phyloP scores from a whole-genome alignment of 2,329 filamentous ascomycete species.

The Plectosphaerella sp. region DNA sequence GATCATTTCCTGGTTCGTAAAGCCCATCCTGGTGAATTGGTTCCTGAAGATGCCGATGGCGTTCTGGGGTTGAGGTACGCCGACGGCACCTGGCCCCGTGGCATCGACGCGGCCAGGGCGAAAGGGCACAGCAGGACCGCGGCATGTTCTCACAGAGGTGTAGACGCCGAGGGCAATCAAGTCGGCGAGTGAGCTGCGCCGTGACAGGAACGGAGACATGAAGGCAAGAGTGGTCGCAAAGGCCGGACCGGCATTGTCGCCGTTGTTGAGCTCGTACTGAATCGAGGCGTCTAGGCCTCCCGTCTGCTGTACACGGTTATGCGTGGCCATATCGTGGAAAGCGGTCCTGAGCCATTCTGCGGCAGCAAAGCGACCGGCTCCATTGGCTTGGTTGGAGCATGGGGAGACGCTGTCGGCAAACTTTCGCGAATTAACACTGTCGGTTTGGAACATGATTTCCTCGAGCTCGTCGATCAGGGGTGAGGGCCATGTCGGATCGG shows the following conservation, averaged over 20 bases:
- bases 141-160: conserved; percentile 53
- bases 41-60: conserved; percentile 43
- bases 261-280: conserved; percentile 50
- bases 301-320: conserved; percentile 37
- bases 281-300: conserved; percentile 58
- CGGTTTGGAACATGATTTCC: conserved; percentile 57
- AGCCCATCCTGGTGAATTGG: conserved; percentile 56
- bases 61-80: conserved; percentile 56
- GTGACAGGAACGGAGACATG: conserved; percentile 49
- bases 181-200: conserved; percentile 48
- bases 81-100: conserved; percentile 35
- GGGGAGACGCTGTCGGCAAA: conserved; percentile 55
- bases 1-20: conserved; percentile 53
- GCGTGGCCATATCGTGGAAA: conserved; percentile 59
- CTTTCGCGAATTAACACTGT: conserved; percentile 47
- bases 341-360: conserved; percentile 58
- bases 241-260: conserved; percentile 53
- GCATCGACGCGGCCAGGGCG: conserved; percentile 52
- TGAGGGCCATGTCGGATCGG: conserved; percentile 58
- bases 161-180: conserved; percentile 55
- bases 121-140: conserved; percentile 50
- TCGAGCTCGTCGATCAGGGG: conserved; percentile 53
- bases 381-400: conserved; percentile 48
- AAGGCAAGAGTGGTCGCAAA: conserved; percentile 49
- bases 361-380: conserved; percentile 51